A percentile compares a stretch with the other conserved stretches of the same genome.
Conservation (phyloP, 768 basidiomycete species). For the Lactarius indigo region DNA sequence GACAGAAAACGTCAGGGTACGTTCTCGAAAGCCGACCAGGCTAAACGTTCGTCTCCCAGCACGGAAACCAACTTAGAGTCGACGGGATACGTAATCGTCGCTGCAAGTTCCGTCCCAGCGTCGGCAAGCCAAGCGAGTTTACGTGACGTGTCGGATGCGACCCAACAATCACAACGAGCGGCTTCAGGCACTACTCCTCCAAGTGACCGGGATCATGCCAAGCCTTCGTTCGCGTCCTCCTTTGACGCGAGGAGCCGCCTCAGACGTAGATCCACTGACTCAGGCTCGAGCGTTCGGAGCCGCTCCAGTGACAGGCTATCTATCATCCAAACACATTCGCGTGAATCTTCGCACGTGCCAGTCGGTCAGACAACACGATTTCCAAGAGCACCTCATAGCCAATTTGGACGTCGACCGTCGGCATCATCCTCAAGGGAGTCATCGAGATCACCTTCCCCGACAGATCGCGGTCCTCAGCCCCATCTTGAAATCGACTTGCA, state of each 20-base stretch:
- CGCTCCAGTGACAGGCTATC: constrained; percentile 6
- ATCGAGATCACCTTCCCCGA: neutral
- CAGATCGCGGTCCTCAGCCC: neutral
- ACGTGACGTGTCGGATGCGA: neutral
- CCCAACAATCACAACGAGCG: neutral
- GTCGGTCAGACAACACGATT: neutral
- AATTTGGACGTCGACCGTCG: neutral
- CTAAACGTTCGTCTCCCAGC: neutral
- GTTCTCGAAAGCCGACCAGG: neutral
- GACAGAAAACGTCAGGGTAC: neutral
- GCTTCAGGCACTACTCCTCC: neutral
- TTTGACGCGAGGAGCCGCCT: neutral
- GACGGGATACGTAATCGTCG: neutral
- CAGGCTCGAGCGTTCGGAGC: constrained; percentile 7
- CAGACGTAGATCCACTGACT: neutral
- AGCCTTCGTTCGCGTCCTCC: neutral
- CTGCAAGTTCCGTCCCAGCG: neutral
- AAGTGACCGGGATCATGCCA: no score
- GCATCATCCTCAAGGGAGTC: neutral
- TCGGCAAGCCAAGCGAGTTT: neutral
- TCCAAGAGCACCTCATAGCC: neutral
- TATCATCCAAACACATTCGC: neutral
- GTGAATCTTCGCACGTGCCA: neutral
- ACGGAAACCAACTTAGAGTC: neutral
- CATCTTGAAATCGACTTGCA: neutral